Evolutionary conservation across 768 basidiomycete species (phyloP), one percentile per base, ranked within the genome.

Genomic region (Mycena vulgaris): DNA sequence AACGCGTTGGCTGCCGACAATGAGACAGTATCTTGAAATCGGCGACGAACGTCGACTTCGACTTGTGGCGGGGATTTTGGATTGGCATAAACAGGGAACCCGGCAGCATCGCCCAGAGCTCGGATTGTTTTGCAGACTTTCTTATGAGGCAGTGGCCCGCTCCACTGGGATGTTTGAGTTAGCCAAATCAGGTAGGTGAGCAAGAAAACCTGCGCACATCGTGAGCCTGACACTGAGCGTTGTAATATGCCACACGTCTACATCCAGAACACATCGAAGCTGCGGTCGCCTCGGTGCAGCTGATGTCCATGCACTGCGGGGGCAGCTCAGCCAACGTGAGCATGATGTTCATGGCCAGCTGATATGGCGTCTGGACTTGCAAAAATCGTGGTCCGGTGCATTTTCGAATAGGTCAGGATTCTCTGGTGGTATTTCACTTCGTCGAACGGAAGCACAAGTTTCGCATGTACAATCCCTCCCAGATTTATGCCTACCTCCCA

Each of bases 371-470:
- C 56, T 69, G 68, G 23, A 69, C 62, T 0, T 8, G 2, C 48
- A 69, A 62, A n/a, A 52, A 69, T 69, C 28, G 19, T 1, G 13
- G 48, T 63, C 37, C 68, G 61, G 19, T 25, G 3, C 21, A 2
- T 7, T 21, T 47, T 30, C 47, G 68, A 69, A 21, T 23, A 63
- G 7, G 5, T 47, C 47, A 69, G 35, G 42, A 69, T 69, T 23
- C 16, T 31, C 40, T 11, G 3, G 62, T 69, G 61, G 52, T 69
- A 69, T 31, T 51, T 30, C 8, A 48, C n/a, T 39, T 63, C 68
- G 68, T 69, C 68, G 49, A 63, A 63, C 11, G 68, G 68, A 28
- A 69, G 68, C n/a, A 69, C 68, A 2, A 69, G 68, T 52, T 69
- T 63, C 56, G 68, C 61, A 35, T 69, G 68, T 7, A 69, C 48